Evolutionary conservation across 2,329 filamentous ascomycete species (phyloP).

Genomic region (Pyricularia sp.): DNA sequence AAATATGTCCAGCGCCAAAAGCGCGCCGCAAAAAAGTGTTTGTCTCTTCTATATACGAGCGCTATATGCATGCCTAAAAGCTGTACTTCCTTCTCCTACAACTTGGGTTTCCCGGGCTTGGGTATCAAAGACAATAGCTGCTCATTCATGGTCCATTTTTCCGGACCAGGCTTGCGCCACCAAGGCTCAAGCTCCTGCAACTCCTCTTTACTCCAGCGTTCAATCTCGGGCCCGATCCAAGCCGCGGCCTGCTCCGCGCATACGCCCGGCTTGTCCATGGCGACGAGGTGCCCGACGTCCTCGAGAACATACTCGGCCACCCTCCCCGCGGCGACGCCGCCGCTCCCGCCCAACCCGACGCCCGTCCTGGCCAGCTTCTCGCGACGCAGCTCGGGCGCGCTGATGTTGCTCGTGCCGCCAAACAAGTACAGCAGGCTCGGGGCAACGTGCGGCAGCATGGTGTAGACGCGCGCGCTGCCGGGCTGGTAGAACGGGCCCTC

Average conservation of each 20-base stretch:
- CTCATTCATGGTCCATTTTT: constrained; percentile 48
- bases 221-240: constrained; percentile 50
- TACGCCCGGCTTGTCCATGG: constrained; percentile 65
- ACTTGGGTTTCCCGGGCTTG: neutral
- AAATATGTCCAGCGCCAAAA: neutral
- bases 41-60: neutral
- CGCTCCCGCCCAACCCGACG: constrained; percentile 55
- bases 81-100: neutral
- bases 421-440: constrained; percentile 63
- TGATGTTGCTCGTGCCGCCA: constrained; percentile 50
- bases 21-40: neutral
- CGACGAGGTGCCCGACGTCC: constrained; percentile 67
- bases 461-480: constrained; percentile 48
- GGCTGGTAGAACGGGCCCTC: constrained; percentile 56
- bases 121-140: constrained; percentile 31
- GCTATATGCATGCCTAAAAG: neutral
- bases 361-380: constrained; percentile 58
- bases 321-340: constrained; percentile 52
- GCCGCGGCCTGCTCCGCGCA: constrained; percentile 51
- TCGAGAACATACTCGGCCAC: constrained; percentile 59
- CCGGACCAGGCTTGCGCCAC: constrained; percentile 39
- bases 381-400: constrained; percentile 35
- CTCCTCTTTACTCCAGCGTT: constrained; percentile 48
- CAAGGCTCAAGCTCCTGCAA: constrained; percentile 34
- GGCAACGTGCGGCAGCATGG: constrained; percentile 48